Base-by-base conservation (phyloP, 2,329 filamentous ascomycete species). In the Eutypella sp. region DNA sequence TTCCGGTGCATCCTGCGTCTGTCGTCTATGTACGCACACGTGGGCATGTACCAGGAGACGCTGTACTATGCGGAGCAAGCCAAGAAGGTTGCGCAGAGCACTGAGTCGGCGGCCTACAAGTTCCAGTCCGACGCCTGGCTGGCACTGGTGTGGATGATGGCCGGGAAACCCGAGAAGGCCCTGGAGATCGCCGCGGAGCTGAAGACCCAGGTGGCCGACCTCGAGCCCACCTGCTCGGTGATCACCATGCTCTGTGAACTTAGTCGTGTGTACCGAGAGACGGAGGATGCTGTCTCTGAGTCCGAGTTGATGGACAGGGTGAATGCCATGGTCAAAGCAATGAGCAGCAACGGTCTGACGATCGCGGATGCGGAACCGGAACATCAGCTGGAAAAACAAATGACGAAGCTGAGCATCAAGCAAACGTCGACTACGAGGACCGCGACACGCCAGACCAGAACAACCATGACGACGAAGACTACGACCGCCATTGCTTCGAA, bases 11-110 rank as follows among this genome's bases (percentile, higher is more conserved):
- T 95, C 13, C 67, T 84, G 48, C 84, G 90, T 47, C 77, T 96
- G 3, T 89, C 89, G 0, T 77, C 78, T 4, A 72, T 95, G 1
- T 96, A 91, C 56, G 82, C 86, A 1, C 85, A 95, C 53, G 79
- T 93, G 51, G 93, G 93, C 23, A 79, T 95, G 67, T 89, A 90
- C 52, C 84, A 89, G 49, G 92, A 97, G 63, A 92, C 92, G 2
- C 70, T 92, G 1, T 93, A 91, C 62, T 95, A 95, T 55, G 84
- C 86, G 2, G 86, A 96, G 55, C 87, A 93, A 57, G 90, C 90
- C 0, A 74, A 85, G 44, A 89, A 86, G 57, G 79, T 95, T 48
- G 88, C 88, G 19, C 75, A 77, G 47, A 80, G 78, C n/a, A 79
- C 87, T 8, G 72, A 78, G 40, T 83, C 86, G 0, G 73, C 78